phyloP scores from a whole-genome alignment of 352 stramenopile species.

The Peronosclerospora sorghi region DNA sequence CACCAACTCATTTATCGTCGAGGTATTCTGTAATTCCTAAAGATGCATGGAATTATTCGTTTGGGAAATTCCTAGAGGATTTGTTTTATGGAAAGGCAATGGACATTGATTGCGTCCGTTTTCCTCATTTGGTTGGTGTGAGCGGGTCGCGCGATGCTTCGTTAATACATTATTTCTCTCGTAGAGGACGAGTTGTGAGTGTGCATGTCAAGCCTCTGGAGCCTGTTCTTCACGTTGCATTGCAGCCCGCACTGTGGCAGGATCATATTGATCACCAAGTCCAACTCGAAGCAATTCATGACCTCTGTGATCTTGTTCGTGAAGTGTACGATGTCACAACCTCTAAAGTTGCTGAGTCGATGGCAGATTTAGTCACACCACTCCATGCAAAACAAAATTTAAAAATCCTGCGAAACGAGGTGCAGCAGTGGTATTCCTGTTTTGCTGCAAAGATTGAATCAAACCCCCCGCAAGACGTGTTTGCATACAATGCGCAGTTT shows the following conservation, averaged over 20 bases:
- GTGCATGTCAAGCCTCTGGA: constrained; percentile 68
- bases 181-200: constrained; percentile 58
- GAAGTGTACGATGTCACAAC: constrained; percentile 72
- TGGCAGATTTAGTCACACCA: constrained; percentile 57
- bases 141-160: constrained; percentile 50
- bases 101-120: constrained; percentile 50
- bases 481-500: constrained; percentile 71
- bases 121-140: constrained; percentile 47
- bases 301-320: constrained; percentile 59
- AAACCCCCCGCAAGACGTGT: constrained; percentile 62
- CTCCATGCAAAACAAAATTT: constrained; percentile 60
- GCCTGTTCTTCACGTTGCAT: constrained; percentile 70
- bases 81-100: constrained; percentile 78
- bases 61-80: constrained; percentile 81
- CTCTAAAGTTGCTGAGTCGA: constrained; percentile 66
- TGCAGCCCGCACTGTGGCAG: constrained; percentile 74
- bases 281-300: constrained; percentile 50
- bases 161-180: constrained; percentile 72
- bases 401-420: constrained; percentile 69
- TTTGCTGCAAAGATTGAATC: constrained; percentile 63
- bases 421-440: constrained; percentile 76
- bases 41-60: constrained; percentile 80
- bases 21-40: constrained; percentile 47
- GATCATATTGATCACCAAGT: constrained; percentile 64
- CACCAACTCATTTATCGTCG: constrained; percentile 22